Evolutionary conservation across 352 stramenopile genomes (phyloP).

Genomic region (Aphanomyces euteiches): DNA sequence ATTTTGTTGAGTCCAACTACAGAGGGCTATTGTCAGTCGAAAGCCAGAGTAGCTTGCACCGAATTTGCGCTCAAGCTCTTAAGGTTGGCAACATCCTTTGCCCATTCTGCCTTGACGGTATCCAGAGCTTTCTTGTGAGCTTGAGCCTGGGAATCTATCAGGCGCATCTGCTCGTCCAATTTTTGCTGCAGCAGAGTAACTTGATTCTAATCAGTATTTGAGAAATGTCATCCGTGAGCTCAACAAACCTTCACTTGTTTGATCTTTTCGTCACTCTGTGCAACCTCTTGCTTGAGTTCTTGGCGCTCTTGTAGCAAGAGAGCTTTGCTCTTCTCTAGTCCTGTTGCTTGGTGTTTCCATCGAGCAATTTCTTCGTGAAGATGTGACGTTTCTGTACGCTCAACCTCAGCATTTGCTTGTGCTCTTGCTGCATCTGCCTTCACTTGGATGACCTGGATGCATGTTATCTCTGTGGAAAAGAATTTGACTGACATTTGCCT

Average conservation of each 20-base stretch:
- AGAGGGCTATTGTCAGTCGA: not conserved
- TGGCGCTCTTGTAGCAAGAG: slow-evolving; percentile 44
- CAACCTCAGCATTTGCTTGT: slow-evolving; percentile 41
- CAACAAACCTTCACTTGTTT: slow-evolving; percentile 38
- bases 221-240: slow-evolving; percentile 32
- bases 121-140: slow-evolving; percentile 15
- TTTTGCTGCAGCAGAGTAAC: slow-evolving; percentile 43
- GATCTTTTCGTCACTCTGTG: slow-evolving; percentile 38
- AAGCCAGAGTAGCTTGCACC: not conserved
- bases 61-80: slow-evolving; percentile 1
- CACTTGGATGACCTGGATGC: not conserved
- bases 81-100: slow-evolving; percentile 19
- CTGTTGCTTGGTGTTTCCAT: slow-evolving; percentile 53
- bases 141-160: not conserved
- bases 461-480: too few species aligned
- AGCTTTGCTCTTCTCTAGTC: slow-evolving; percentile 44
- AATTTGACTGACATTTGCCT: too few species aligned
- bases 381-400: slow-evolving; percentile 39
- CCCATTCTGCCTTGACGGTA: slow-evolving; percentile 16
- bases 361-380: slow-evolving; percentile 52
- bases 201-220: slow-evolving; percentile 38
- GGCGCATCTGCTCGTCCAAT: slow-evolving; percentile 8
- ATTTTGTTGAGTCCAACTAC: slow-evolving; percentile 12
- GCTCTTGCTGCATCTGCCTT: slow-evolving; percentile 42
- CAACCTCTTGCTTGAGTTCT: slow-evolving; percentile 40